These are phyloP conservation scores for Teunomyces stri DNA, from an alignment of 805 yeast species.

Conservation along the genomic window DNA sequence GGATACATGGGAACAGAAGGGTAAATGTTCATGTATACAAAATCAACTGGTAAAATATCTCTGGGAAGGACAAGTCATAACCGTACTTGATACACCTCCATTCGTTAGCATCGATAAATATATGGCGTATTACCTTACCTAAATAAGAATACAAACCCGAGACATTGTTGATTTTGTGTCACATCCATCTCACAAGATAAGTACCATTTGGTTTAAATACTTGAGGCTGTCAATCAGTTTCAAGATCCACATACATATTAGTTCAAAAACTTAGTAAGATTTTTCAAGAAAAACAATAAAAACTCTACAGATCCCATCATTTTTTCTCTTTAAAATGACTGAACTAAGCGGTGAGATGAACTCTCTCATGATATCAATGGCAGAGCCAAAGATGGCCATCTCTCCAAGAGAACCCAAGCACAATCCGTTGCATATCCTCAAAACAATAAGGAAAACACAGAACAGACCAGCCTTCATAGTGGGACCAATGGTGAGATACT, in stretches of 20 bases:
- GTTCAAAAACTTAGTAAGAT: too few relatives aligned
- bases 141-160: background rate
- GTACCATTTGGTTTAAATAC: background rate
- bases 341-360: background rate
- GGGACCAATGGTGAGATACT: constrained; percentile 98
- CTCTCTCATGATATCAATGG: background rate
- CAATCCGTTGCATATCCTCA: constrained; percentile 35
- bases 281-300: too few relatives aligned
- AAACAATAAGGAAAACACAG: constrained; percentile 18
- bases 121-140: background rate
- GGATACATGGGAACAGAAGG: background rate
- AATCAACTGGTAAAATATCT: too few relatives aligned
- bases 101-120: too few relatives aligned
- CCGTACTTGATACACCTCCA: too few relatives aligned
- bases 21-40: background rate
- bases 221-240: background rate
- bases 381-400: background rate
- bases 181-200: background rate
- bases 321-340: background rate
- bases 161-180: background rate
- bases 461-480: constrained; percentile 40
- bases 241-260: too few relatives aligned
- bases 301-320: too few relatives aligned
- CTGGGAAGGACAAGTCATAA: too few relatives aligned
- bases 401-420: constrained; percentile 22